Conservation (phyloP, 2,329 filamentous ascomycete species). For the Pezicula rhizophila region DNA sequence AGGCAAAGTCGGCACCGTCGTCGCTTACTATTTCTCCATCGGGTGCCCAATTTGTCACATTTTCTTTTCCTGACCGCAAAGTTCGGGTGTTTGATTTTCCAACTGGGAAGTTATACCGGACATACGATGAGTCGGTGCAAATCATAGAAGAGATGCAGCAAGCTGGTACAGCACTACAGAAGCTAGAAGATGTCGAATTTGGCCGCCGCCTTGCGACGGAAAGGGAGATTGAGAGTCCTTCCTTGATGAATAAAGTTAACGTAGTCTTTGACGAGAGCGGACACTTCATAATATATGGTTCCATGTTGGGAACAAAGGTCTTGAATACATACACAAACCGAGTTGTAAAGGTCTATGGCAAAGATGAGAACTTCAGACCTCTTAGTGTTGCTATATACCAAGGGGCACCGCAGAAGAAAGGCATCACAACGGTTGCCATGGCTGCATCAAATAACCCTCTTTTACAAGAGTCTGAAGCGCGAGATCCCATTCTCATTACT, state of each 20-base stretch:
- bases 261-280: constrained; percentile 94
- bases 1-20: constrained; percentile 77
- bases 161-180: constrained; percentile 74
- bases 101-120: constrained; percentile 79
- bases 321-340: constrained; percentile 94
- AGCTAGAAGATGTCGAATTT: constrained; percentile 87
- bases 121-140: constrained; percentile 89
- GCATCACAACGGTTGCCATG: constrained; percentile 91
- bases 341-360: constrained; percentile 83
- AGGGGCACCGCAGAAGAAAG: constrained; percentile 91
- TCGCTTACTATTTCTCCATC: constrained; percentile 81
- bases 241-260: constrained; percentile 66
- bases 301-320: constrained; percentile 86
- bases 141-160: constrained; percentile 94
- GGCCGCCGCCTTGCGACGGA: constrained; percentile 82
- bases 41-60: constrained; percentile 77
- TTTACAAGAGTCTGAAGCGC: constrained; percentile 81
- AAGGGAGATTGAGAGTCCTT: constrained; percentile 70
- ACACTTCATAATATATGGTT: constrained; percentile 91
- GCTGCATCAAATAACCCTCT: constrained; percentile 91
- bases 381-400: constrained; percentile 86
- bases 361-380: constrained; percentile 80
- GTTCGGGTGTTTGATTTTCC: constrained; percentile 90
- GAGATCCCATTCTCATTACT: constrained; percentile 81
- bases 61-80: constrained; percentile 90